Base-by-base conservation (phyloP, 2,329 filamentous ascomycete genomes). In the Xylariaceae sp. region DNA sequence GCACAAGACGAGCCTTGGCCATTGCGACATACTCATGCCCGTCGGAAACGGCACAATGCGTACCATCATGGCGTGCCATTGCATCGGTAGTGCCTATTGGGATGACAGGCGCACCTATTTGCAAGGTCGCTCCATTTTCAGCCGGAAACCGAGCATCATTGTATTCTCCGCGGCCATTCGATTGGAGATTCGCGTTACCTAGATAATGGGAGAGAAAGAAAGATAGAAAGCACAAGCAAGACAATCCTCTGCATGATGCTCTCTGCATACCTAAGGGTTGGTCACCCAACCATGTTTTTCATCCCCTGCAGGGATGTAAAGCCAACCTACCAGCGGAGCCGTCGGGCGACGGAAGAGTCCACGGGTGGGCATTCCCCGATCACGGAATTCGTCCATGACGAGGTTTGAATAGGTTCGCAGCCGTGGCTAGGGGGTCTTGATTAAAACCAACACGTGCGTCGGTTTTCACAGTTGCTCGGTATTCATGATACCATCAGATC, bases 141-240 rank as follows among this genome's bases (percentile, higher is more conserved):
- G 41, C 51, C 43, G 40, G 43, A 45, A 22, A 32, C 32, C 6
- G 32, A 34, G 32, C 13, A 3, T 34, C 32, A 13, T 34, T 34
- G 26, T 30, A 2, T 51, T 52, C 45, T 49, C 51, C 48, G 52
- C 42, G 49, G 15, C 19, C 29, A 34, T 26, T 29, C 49, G 45
- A 34, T 34, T 34, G 10, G 13, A 34, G n/a, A n/a, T n/a, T n/a
- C n/a, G n/a, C n/a, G n/a, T n/a, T n/a, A n/a, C n/a, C n/a, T n/a
- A n/a, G n/a, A n/a, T n/a, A n/a, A n/a, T n/a, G n/a, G n/a, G n/a
- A n/a, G n/a, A n/a, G n/a, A n/a, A n/a, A n/a, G n/a, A n/a, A 26
- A 26, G 26, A 26, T 8, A 26, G n/a, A 26, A 10, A 15, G 32
- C 7, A 34, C 6, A 34, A 34, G 13, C 32, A 10, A 13, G 3